These are phyloP conservation scores for Strigomonas culicis DNA, from an alignment of 208 protist genomes.

Conservation along the genomic window DNA sequence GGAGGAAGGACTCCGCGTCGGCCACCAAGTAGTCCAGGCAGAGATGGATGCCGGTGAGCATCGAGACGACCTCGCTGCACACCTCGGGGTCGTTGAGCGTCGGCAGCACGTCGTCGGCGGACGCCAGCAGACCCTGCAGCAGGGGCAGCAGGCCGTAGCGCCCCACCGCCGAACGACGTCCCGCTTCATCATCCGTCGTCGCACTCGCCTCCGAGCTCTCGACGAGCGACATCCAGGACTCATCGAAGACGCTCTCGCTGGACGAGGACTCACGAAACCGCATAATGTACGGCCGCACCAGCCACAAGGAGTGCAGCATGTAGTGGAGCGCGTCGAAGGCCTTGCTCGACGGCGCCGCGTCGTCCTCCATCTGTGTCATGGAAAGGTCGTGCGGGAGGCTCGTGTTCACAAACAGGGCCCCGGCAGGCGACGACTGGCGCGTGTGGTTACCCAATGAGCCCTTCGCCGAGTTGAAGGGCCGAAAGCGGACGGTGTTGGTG, in stretches of 20 bases:
- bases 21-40: slow-evolving; percentile 77
- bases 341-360: neutral
- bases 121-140: slow-evolving; percentile 71
- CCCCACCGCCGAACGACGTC: slow-evolving; percentile 54
- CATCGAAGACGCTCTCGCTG: slow-evolving; percentile 62
- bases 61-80: slow-evolving; percentile 54
- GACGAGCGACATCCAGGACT: slow-evolving; percentile 72
- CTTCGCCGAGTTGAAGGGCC: slow-evolving; percentile 3
- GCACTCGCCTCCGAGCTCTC: slow-evolving; percentile 55
- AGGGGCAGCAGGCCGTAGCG: slow-evolving; percentile 69
- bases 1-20: slow-evolving; percentile 24
- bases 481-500: slow-evolving; percentile 15
- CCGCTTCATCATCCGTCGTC: slow-evolving; percentile 29
- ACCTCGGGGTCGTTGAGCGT: slow-evolving; percentile 47
- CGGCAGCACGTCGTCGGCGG: slow-evolving; percentile 67
- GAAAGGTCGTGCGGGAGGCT: neutral
- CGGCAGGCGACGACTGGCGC: neutral
- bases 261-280: slow-evolving; percentile 37
- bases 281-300: slow-evolving; percentile 25
- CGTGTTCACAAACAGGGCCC: neutral
- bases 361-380: neutral
- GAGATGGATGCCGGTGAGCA: slow-evolving; percentile 63
- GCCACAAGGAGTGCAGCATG: slow-evolving; percentile 17
- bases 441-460: neutral
- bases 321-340: neutral